Evolutionary conservation across 352 stramenopile species (phyloP).

Genomic region (Globisporangium polare): DNA sequence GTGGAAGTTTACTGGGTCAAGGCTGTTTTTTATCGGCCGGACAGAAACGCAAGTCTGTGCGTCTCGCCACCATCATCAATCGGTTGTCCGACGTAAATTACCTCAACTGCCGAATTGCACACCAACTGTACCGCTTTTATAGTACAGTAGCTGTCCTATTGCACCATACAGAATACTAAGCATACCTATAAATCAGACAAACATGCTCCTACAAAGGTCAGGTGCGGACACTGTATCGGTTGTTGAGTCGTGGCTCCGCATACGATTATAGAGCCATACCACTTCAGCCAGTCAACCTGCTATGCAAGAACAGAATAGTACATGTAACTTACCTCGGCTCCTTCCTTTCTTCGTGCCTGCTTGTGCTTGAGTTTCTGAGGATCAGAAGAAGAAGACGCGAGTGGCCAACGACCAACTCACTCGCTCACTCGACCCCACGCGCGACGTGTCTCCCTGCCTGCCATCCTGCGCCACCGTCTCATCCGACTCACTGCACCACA

Average conservation of each 20-base stretch:
- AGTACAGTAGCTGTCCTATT: background rate
- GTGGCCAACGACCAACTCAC: background rate
- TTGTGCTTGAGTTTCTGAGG: background rate
- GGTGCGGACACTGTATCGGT: too few species aligned
- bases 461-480: background rate
- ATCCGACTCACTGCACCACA: background rate
- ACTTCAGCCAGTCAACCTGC: background rate
- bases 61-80: slow-evolving; percentile 5
- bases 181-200: background rate
- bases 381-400: slow-evolving; percentile 1
- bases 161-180: background rate
- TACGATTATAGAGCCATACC: background rate
- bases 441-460: background rate
- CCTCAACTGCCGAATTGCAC: background rate
- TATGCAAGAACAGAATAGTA: background rate
- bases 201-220: too few species aligned
- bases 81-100: slow-evolving; percentile 1
- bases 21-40: background rate
- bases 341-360: background rate
- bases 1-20: background rate
- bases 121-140: background rate
- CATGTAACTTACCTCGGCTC: background rate
- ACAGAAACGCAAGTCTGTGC: background rate
- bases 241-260: background rate
- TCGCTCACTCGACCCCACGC: too few species aligned